These are phyloP conservation scores for Epithemia pelagica DNA, from an alignment of 108 stramenopile genomes.

Conservation along the genomic window DNA sequence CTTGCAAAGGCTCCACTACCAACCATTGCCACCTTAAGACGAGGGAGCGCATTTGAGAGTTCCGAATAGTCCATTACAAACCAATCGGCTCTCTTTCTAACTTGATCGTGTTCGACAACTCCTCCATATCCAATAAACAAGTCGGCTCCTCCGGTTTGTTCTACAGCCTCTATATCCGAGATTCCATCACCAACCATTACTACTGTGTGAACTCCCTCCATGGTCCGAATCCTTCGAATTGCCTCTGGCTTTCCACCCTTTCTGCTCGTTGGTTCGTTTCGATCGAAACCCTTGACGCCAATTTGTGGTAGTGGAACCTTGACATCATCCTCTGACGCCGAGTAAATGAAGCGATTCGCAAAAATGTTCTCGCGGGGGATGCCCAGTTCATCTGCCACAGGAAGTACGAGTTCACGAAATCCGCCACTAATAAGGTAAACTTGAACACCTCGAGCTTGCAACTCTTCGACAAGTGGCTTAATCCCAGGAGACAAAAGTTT, in stretches of 20 bases:
- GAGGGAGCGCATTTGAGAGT: slow-evolving; percentile 5
- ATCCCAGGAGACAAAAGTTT: slow-evolving; percentile 2
- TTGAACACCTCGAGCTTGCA: slow-evolving; percentile 9
- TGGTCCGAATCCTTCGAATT: slow-evolving; percentile 4
- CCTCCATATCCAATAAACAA: slow-evolving; percentile 12
- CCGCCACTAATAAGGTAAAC: slow-evolving; percentile 11
- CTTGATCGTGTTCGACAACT: background rate
- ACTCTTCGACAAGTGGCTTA: slow-evolving; percentile 1
- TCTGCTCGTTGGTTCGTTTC: background rate
- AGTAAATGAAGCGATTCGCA: slow-evolving; percentile 13
- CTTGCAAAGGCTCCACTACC: slow-evolving; percentile 11
- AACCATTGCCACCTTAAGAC: slow-evolving; percentile 11
- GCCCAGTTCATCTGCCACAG: slow-evolving; percentile 4
- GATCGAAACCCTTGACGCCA: slow-evolving; percentile 10
- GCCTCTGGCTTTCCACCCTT: slow-evolving; percentile 11
- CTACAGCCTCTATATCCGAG: slow-evolving; percentile 8
- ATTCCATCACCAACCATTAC: slow-evolving; percentile 16
- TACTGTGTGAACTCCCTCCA: slow-evolving; percentile 6
- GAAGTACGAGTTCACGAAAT: slow-evolving; percentile 12
- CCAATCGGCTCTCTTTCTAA: slow-evolving; percentile 6
- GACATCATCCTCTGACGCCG: background rate
- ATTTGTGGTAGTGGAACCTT: background rate
- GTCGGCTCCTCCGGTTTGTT: slow-evolving; percentile 13
- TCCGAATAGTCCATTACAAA: slow-evolving; percentile 1
- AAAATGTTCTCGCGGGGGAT: slow-evolving; percentile 13